Evolutionary conservation across 331 rosid genomes (phyloP).

Genomic region (Malus hybrid): DNA sequence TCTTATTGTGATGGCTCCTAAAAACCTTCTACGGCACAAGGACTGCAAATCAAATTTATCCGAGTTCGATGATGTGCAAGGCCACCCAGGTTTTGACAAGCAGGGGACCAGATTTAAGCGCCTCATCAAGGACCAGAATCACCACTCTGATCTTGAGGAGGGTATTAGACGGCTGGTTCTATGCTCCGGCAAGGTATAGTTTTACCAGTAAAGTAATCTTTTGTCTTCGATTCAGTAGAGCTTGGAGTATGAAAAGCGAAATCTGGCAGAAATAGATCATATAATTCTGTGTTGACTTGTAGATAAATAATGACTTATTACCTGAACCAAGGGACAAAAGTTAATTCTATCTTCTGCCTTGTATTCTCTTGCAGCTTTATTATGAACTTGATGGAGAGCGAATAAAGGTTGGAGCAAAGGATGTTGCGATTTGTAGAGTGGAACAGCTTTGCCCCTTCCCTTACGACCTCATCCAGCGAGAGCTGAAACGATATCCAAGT

Average conservation of each 20-base stretch:
- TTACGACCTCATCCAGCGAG: constrained; percentile 82
- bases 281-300: neutral
- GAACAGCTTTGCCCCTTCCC: constrained; percentile 97
- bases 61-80: constrained; percentile 94
- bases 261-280: neutral
- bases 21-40: constrained; percentile 87
- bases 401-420: constrained; percentile 56
- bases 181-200: constrained; percentile 88
- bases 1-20: constrained; percentile 92
- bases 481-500: constrained; percentile 96
- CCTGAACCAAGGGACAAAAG: neutral
- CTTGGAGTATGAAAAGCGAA: neutral
- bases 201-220: neutral
- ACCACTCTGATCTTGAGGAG: constrained; percentile 68
- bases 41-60: constrained; percentile 86
- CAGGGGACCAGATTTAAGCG: constrained; percentile 99
- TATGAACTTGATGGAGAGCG: constrained; percentile 85
- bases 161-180: constrained; percentile 81
- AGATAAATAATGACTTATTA: neutral
- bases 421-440: constrained; percentile 82
- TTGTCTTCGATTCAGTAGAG: neutral
- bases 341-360: neutral
- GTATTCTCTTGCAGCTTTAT: constrained; percentile 52
- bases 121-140: constrained; percentile 82
- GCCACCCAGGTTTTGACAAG: constrained; percentile 96